Conservation (phyloP, 148 eudicot species). For the Fagopyrum homotropicum region DNA sequence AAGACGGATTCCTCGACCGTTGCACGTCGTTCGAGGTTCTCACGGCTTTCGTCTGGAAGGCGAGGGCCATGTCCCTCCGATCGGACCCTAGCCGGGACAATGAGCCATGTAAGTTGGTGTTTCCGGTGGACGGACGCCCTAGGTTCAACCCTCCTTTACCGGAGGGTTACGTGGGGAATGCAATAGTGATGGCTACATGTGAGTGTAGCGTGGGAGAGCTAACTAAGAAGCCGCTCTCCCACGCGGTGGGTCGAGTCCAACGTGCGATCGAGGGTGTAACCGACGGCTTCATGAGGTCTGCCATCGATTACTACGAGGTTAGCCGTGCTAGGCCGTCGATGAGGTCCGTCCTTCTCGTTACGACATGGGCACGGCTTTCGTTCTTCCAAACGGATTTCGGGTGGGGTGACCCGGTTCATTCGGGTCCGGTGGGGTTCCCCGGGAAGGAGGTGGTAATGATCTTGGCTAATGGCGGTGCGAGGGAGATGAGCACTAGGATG, state of each 20-base stretch:
- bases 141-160: constrained; percentile 38
- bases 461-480: constrained; percentile 26
- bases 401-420: constrained; percentile 47
- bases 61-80: constrained; percentile 28
- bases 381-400: constrained; percentile 50
- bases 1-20: constrained; percentile 24
- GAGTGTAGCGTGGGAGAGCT: constrained; percentile 35
- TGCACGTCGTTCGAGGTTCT: constrained; percentile 50
- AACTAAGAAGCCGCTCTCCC: constrained; percentile 22
- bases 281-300: constrained; percentile 39
- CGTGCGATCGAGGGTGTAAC: constrained; percentile 34
- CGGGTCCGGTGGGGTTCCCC: constrained; percentile 30
- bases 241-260: constrained; percentile 32
- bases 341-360: constrained; percentile 38
- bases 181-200: constrained; percentile 35
- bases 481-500: constrained; percentile 30
- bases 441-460: constrained; percentile 24
- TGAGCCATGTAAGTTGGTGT: constrained; percentile 28
- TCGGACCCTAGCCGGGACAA: constrained; percentile 7
- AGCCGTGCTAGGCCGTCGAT: constrained; percentile 39
- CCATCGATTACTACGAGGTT: constrained; percentile 41
- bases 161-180: constrained; percentile 46
- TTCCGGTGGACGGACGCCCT: constrained; percentile 51
- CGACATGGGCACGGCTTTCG: constrained; percentile 41
- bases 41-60: constrained; percentile 49